Evolutionary conservation across 225 moss, liverwort and hornwort species (phyloP), one percentile per base, ranked within the genome.

Genomic region (Rhytidiadelphus loreus): DNA sequence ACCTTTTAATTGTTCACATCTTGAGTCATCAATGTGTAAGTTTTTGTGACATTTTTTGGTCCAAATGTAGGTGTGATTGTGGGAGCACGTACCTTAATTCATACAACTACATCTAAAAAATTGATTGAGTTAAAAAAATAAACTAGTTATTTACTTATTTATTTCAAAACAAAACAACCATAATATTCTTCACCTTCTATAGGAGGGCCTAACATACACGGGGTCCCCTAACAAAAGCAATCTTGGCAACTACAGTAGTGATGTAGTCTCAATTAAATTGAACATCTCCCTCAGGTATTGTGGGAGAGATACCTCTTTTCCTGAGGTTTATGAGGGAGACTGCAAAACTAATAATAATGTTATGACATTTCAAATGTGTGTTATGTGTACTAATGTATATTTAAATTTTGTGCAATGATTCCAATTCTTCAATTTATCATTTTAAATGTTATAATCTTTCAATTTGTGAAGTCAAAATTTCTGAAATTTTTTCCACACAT

Each of bases 141-240:
- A 41, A 15, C 15, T 7, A 70, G 7, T 39, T 39, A 12, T 24
- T 26, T 26, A 13, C 41, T 39, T n/a, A 4, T 33, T 69, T 72
- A 28, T 8, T 16, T 43, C 6, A 71, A 43, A 41, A 9, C 26
- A 43, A 71, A 71, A 3, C 28, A 72, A 72, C 28, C 9, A 44
- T 44, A 44, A 16, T 1, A 16, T 44, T 43, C 43, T 25, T 26
- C 15, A 70, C 70, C 8, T 70, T 69, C 1, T 14, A 1, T 24
- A 0, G 23, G 11, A 22, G 4, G 24, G 24, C n/a, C 0, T 13
- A 1, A 39, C 7, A 41, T 41, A 8, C 13, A 15, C 1, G 8
- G 5, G 10, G 23, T 13, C 7, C 20, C 24, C 70, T 23, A 41
- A 70, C 5, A 25, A 23, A 70, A 41, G 41, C 0, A 25, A 0